Base-by-base conservation (phyloP, 192 early-diverging fungal species). In the Lobosporangium transversale region DNA sequence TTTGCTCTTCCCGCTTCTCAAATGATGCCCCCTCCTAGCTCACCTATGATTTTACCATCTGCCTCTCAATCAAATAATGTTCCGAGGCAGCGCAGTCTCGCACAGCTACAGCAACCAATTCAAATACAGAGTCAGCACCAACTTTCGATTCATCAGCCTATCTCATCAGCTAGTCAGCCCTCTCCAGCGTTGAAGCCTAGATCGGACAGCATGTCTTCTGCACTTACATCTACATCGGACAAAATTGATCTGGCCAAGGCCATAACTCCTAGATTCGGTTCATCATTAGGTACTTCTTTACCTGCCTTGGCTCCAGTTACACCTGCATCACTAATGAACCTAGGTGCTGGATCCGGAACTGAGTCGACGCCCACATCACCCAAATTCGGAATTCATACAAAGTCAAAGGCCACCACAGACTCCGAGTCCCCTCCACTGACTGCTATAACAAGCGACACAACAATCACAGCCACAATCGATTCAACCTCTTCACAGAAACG, bases 271-370 rank as follows among this genome's bases (percentile, higher is more conserved):
- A 17, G 31, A 23, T 18, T 54, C 30, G 27, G 57, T 4, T 43
- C 53, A 5, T 26, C 54, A 6, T 33, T 30, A 53, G 29, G 37
- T 15, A 65, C 70, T 15, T 50, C 57, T 40, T 60, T 54, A 26
- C 61, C 65, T 21, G 63, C 73, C n/a, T 44, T 76, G 8, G 84
- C 87, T 15, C 91, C 91, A 5, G 87, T 88, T n/a, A 93, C 91
- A 0, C 91, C 91, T 2, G 84, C 89, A 23, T 81, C 88, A 12
- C 62, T 93, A 12, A 91, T 93, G 90, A 86, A 87, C 48, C 45
- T 92, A 20, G 79, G 81, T 32, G 62, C 66, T 1, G 71, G 80
- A 17, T 68, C 80, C 51, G 62, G 69, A 29, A 63, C 68, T 20
- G 74, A 78, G 56, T 52, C 56, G 2, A 66, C 66, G 6, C 71